Evolutionary conservation across 345 rosid species (phyloP).

Genomic region (Raphanus sativus): DNA sequence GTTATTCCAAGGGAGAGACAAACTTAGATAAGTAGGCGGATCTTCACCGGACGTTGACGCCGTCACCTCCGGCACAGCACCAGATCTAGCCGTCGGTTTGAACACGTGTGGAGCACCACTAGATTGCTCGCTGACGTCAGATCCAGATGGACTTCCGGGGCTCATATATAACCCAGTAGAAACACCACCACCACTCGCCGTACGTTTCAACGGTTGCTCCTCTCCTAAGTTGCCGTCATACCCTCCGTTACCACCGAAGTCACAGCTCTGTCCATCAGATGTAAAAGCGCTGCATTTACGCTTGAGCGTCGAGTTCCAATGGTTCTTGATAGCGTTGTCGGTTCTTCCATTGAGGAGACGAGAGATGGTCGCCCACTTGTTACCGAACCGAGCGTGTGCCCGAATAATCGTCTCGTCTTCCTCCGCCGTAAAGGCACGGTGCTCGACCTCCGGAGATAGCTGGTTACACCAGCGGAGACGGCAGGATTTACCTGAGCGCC

Average conservation of each 20-base stretch:
- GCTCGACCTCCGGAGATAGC: slow-evolving; percentile 91
- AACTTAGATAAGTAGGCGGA: slow-evolving; percentile 64
- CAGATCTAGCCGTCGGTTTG: slow-evolving; percentile 58
- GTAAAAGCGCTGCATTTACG: slow-evolving; percentile 53
- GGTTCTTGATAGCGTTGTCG: slow-evolving; percentile 89
- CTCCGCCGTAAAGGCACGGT: slow-evolving; percentile 69
- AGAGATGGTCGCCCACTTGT: slow-evolving; percentile 96
- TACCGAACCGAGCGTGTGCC: slow-evolving; percentile 86
- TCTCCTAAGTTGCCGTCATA: slow-evolving; percentile 54
- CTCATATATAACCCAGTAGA: slow-evolving; percentile 59
- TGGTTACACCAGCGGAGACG: slow-evolving; percentile 95
- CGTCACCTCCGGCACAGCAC: slow-evolving; percentile 32
- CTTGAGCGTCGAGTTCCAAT: slow-evolving; percentile 95
- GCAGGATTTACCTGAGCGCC: slow-evolving; percentile 88
- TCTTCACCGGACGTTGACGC: slow-evolving; percentile 46
- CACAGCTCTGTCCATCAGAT: slow-evolving; percentile 42
- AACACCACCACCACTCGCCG: slow-evolving; percentile 63
- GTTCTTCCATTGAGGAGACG: slow-evolving; percentile 89
- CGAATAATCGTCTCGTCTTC: slow-evolving; percentile 77
- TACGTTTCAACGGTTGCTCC: slow-evolving; percentile 69
- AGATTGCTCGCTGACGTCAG: slow-evolving; percentile 74
- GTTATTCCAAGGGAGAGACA: slow-evolving; percentile 59
- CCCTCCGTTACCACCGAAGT: slow-evolving; percentile 39
- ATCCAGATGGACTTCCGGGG: slow-evolving; percentile 77
- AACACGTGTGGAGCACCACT: slow-evolving; percentile 41